Evolutionary conservation across 352 stramenopile genomes (phyloP), one percentile per base, ranked within the genome.

Genomic region (Plasmopara viticola): DNA sequence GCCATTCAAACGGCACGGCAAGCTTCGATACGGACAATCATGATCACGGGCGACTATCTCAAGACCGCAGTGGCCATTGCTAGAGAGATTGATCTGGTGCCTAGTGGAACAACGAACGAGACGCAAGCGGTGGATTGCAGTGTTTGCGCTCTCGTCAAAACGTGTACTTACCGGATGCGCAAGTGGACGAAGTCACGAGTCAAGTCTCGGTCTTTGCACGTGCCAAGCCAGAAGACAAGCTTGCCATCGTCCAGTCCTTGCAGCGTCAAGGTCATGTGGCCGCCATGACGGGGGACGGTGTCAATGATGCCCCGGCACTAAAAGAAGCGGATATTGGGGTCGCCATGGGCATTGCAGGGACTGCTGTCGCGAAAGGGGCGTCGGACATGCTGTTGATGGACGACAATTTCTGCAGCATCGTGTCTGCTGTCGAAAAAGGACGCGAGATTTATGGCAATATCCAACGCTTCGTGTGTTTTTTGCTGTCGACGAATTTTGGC

Each of bases 361-460:
- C 95, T 25, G 86, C 97, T 60, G 96, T 99, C 9, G 95, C 96
- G 4, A 98, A 99, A 68, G 93, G 97, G 56, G 96, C 96, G 9
- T 96, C 94, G 0, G 95, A 99, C 58, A 98, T 99, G 64, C 95
- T 99, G 44, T 69, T 99, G 17, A 86, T 97, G 2, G 96, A 99
- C 64, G 95, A 99, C 66, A 98, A 98, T 64, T 98, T 99, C 67
- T 88, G 80, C 29, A 98, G 93, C 31, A 99, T 99, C 60, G 94
- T 99, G 2, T 85, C 91, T 30, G 95, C 94, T 31, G 90, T 98
- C 13, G 85, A 97, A 55, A 98, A 97, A 78, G 96, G 95, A 9
- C 78, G 96, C n/a, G 95, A 92, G 51, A 96, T 98, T 12, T 98
- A 97, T 66, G 91, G 96, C 56, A 98, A 97, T 63, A 98, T 98